Evolutionary conservation across 1,284 basidiomycete genomes (phyloP).

Genomic region (Cutaneotrichosporon mucoides): DNA sequence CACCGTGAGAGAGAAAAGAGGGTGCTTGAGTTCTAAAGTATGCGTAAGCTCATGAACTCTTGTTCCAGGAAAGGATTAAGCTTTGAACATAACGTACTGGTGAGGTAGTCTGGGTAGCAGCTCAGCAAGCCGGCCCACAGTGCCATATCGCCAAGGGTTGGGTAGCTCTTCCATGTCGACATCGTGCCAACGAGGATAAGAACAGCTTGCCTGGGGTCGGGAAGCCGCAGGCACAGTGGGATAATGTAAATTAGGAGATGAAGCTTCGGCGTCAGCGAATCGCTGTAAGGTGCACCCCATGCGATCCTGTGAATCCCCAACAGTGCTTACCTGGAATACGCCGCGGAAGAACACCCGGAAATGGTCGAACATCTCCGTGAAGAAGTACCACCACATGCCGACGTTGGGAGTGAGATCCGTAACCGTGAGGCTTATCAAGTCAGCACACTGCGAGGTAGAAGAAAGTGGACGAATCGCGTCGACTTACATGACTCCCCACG

Average conservation of each 20-base stretch:
- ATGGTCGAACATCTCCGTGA: constrained; percentile 99
- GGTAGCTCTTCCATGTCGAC: constrained; percentile 86
- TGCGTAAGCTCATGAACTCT: not conserved
- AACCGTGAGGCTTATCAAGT: constrained; percentile 57
- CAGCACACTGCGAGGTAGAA: too few species aligned
- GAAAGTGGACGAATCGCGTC: too few species aligned
- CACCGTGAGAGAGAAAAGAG: constrained; percentile 76
- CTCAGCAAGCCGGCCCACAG: constrained; percentile 75
- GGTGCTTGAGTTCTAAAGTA: constrained; percentile 73
- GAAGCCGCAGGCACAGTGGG: constrained; percentile 84
- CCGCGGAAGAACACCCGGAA: constrained; percentile 93
- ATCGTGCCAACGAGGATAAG: constrained; percentile 74
- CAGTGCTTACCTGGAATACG: constrained; percentile 73
- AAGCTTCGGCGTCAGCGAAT: constrained; percentile 52
- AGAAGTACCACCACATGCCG: constrained; percentile 98
- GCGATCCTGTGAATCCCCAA: constrained; percentile 35
- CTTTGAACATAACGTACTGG: not conserved
- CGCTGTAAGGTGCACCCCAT: constrained; percentile 7
- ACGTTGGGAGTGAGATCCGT: constrained; percentile 89
- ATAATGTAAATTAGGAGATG: constrained; percentile 80
- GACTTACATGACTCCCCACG: constrained; percentile 78
- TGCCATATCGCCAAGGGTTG: constrained; percentile 81
- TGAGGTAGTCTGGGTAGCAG: constrained; percentile 68
- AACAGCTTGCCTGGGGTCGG: constrained; percentile 77
- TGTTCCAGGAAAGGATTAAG: too few species aligned